Evolutionary conservation across 2,329 filamentous ascomycete genomes (phyloP).

Genomic region (Aspergillus uvarum): DNA sequence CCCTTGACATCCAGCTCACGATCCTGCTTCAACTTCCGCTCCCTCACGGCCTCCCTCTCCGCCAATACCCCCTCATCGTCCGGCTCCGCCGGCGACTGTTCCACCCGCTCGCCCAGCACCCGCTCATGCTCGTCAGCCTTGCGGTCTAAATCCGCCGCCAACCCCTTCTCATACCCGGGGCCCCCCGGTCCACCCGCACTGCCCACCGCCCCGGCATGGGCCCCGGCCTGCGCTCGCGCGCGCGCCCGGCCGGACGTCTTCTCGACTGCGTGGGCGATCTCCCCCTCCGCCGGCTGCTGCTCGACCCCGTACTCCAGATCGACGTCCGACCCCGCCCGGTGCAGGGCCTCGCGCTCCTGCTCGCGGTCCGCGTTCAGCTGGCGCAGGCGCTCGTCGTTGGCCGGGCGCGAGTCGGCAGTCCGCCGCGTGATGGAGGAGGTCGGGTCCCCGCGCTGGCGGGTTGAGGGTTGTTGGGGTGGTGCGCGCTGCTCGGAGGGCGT

Average conservation of each 20-base stretch:
- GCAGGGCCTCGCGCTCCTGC: conserved; percentile 17
- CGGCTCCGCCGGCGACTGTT: conserved; percentile 19
- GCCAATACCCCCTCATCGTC: conserved; percentile 18
- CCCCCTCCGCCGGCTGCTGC: conserved; percentile 36
- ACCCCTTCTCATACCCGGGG: conserved; percentile 34
- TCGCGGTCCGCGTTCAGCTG: conserved; percentile 19
- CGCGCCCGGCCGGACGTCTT: conserved; percentile 22
- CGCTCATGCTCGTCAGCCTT: conserved; percentile 38
- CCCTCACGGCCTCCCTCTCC: conserved; percentile 27
- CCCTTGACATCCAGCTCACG: conserved; percentile 30
- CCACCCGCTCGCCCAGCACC: conserved; percentile 29
- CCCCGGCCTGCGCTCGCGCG: conserved; percentile 31
- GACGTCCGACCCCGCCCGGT: conserved; percentile 23
- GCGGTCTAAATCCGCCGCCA: conserved; percentile 33
- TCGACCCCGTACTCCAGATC: conserved; percentile 39
- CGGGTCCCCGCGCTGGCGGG: conserved; percentile 27
- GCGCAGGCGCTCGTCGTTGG: conserved; percentile 27
- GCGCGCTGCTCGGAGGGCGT: conserved; percentile 28
- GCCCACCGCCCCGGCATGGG: conserved; percentile 37
- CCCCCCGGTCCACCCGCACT: conserved; percentile 29
- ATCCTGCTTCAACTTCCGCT: conserved; percentile 29
- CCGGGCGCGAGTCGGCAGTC: conserved; percentile 28
- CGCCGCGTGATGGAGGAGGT: conserved; percentile 26
- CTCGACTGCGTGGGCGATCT: conserved; percentile 34
- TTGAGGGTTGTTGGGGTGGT: neutral